Percentiles rank a stretch among this genome's conserved stretches.
Conservation (phyloP, 768 basidiomycete genomes). For the Boletus rubroflammeus region DNA sequence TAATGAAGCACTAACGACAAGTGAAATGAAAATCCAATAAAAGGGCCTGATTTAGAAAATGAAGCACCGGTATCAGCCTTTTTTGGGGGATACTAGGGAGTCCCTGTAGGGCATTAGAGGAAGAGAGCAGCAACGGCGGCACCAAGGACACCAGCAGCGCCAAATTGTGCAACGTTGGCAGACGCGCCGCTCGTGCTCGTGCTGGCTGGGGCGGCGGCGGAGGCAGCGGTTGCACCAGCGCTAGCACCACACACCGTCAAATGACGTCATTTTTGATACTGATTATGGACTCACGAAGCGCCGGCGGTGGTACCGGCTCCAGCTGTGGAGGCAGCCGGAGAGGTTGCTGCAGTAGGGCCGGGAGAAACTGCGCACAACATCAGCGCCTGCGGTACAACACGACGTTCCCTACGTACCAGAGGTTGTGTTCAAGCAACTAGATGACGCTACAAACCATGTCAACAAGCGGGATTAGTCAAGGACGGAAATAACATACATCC, state of each 20-base stretch:
- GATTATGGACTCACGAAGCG: slow-evolving; percentile 18
- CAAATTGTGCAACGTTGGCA: slow-evolving; percentile 41
- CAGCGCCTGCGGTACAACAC: slow-evolving; percentile 10
- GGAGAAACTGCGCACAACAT: slow-evolving; percentile 20
- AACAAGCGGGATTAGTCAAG: background rate
- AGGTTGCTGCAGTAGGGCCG: slow-evolving; percentile 17
- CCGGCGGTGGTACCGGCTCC: background rate
- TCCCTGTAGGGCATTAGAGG: slow-evolving; percentile 23
- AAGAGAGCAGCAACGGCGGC: slow-evolving; percentile 39
- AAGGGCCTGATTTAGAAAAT: slow-evolving; percentile 14
- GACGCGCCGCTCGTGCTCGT: slow-evolving; percentile 36
- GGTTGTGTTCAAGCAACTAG: slow-evolving; percentile 28
- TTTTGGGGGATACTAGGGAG: slow-evolving; percentile 1
- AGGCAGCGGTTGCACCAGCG: background rate
- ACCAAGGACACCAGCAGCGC: slow-evolving; percentile 37
- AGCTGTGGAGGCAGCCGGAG: background rate
- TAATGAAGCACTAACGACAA: slow-evolving; percentile 10
- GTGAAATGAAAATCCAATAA: slow-evolving; percentile 8
- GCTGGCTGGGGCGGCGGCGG: slow-evolving; percentile 24
- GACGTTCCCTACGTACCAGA: slow-evolving; percentile 21
- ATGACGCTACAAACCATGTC: slow-evolving; percentile 28
- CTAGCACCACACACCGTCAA: slow-evolving; percentile 5
- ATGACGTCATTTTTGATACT: background rate
- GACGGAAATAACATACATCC: slow-evolving; percentile 44
- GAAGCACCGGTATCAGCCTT: slow-evolving; percentile 19